Percentiles rank a stretch among this genome's conserved stretches.
Conservation (phyloP, 495 filamentous ascomycete genomes). For the Lichina pygmaea region DNA sequence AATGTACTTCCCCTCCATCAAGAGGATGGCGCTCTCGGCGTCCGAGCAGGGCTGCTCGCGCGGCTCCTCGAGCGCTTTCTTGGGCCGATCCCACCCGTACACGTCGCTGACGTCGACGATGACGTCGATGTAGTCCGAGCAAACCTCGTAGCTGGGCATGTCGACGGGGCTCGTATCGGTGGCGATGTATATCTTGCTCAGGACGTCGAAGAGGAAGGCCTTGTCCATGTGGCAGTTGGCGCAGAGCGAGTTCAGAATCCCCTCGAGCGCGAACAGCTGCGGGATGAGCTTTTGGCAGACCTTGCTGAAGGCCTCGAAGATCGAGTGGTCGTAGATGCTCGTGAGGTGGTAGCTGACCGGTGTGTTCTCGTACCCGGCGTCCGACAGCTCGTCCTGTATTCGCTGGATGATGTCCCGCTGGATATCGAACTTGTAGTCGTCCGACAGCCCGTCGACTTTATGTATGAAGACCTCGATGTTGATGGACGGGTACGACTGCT, state of each 20-base stretch:
- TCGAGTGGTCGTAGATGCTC: conserved; percentile 89
- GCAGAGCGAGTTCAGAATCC: conserved; percentile 67
- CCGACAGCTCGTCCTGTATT: conserved; percentile 88
- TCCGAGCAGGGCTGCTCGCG: conserved; percentile 34
- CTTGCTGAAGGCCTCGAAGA: conserved; percentile 94
- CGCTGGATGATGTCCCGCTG: conserved; percentile 86
- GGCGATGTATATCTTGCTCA: conserved; percentile 95
- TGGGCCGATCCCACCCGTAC: conserved; percentile 48
- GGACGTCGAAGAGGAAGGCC: conserved; percentile 85
- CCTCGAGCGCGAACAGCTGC: conserved; percentile 71
- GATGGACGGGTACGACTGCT: conserved; percentile 65
- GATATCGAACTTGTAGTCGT: conserved; percentile 82
- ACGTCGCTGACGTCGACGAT: conserved; percentile 90
- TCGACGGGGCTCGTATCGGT: conserved; percentile 82
- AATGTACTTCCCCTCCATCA: conserved; percentile 58
- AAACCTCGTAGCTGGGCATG: conserved; percentile 86
- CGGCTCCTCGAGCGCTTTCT: conserved; percentile 25
- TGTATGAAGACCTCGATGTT: conserved; percentile 97
- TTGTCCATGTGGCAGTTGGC: conserved; percentile 86
- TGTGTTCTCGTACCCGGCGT: conserved; percentile 73
- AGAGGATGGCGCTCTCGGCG: conserved; percentile 52
- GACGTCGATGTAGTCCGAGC: conserved; percentile 90
- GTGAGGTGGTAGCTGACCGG: conserved; percentile 84
- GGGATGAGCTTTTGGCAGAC: conserved; percentile 95
- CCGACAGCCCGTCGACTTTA: conserved; percentile 83